Conservation (phyloP, 2,329 filamentous ascomycete species). For the Emmonsiellopsis sp. region DNA sequence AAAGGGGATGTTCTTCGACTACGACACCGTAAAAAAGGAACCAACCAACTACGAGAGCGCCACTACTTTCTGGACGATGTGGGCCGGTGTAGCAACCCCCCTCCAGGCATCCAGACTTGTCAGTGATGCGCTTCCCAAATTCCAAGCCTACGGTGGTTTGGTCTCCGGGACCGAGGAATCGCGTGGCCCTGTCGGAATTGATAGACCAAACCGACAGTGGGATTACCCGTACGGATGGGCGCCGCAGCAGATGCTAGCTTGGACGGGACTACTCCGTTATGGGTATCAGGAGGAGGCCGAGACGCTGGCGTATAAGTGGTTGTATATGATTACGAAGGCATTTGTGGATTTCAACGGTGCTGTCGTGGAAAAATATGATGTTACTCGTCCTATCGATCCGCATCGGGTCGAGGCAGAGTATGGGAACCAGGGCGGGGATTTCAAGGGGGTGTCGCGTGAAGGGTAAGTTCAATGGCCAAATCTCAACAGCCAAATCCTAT, state of each 20-base stretch:
- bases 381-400: constrained; percentile 79
- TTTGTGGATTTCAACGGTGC: constrained; percentile 98
- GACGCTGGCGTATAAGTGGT: constrained; percentile 86
- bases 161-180: constrained; percentile 85
- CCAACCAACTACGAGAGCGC: constrained; percentile 79
- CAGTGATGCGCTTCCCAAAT: constrained; percentile 67
- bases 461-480: constrained; percentile 54
- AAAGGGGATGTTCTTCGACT: constrained; percentile 96
- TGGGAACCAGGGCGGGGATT: constrained; percentile 89
- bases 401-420: constrained; percentile 96
- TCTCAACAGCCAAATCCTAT: too few relatives aligned
- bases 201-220: constrained; percentile 93
- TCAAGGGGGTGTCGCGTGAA: constrained; percentile 92
- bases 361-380: constrained; percentile 98
- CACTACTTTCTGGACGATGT: constrained; percentile 96
- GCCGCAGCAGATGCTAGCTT: constrained; percentile 95
- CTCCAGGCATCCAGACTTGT: constrained; percentile 80
- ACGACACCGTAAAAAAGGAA: constrained; percentile 73
- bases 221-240: constrained; percentile 98
- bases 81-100: constrained; percentile 81
- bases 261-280: constrained; percentile 85
- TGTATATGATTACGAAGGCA: constrained; percentile 96
- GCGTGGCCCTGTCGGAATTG: constrained; percentile 66
- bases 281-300: constrained; percentile 86
- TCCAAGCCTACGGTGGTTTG: constrained; percentile 80